These are phyloP conservation scores for Neoscytalidium dimidiatum DNA, from an alignment of 2,329 filamentous ascomycete genomes.

Conservation along the genomic window DNA sequence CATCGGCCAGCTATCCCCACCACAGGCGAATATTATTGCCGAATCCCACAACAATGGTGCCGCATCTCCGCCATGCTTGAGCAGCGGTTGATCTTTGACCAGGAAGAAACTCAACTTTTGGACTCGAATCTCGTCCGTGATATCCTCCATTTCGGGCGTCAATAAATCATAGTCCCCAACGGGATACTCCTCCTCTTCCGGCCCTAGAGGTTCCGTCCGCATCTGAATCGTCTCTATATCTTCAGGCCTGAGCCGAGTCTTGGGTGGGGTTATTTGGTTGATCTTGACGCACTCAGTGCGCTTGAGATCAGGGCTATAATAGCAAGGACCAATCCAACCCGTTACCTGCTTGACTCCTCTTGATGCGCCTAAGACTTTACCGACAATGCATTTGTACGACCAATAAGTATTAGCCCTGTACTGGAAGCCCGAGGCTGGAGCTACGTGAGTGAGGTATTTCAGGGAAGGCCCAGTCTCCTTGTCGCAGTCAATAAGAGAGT, in stretches of 20 bases:
- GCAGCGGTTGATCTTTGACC: slow-evolving; percentile 38
- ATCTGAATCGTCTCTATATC: slow-evolving; percentile 68
- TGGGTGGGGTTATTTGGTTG: slow-evolving; percentile 60
- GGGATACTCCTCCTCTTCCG: slow-evolving; percentile 61
- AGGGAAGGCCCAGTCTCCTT: slow-evolving; percentile 67
- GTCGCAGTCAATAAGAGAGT: slow-evolving; percentile 74
- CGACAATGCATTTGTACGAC: slow-evolving; percentile 70
- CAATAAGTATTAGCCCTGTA: slow-evolving; percentile 79
- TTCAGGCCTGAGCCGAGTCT: slow-evolving; percentile 54
- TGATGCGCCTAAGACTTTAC: slow-evolving; percentile 67
- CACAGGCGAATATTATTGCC: slow-evolving; percentile 43
- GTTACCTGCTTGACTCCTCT: slow-evolving; percentile 70
- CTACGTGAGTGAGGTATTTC: slow-evolving; percentile 67
- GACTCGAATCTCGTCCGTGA: slow-evolving; percentile 67
- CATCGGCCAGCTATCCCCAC: slow-evolving; percentile 42
- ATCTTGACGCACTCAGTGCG: slow-evolving; percentile 71
- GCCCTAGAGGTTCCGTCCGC: slow-evolving; percentile 69
- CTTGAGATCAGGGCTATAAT: slow-evolving; percentile 66
- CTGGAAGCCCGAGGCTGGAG: slow-evolving; percentile 72
- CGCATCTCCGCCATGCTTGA: slow-evolving; percentile 27
- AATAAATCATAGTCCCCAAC: slow-evolving; percentile 68
- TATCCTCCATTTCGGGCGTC: slow-evolving; percentile 57
- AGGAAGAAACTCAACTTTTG: slow-evolving; percentile 65
- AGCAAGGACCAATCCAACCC: slow-evolving; percentile 74
- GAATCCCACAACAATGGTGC: slow-evolving; percentile 40